phyloP scores from a whole-genome alignment of 129 eudicot species.

The Tagetes patula region DNA sequence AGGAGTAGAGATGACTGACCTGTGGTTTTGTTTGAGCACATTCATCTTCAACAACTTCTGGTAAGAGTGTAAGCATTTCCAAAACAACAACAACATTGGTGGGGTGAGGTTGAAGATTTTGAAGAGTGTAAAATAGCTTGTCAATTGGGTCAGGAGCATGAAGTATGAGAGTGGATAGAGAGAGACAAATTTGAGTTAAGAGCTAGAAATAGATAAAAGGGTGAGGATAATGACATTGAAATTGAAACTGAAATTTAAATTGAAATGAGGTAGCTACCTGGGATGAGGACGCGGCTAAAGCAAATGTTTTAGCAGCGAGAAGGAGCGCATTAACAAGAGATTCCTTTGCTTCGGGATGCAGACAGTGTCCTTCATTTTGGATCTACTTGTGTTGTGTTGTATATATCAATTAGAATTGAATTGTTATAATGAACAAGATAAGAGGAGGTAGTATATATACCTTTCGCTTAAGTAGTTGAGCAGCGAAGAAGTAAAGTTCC shows the following conservation, averaged over 20 bases:
- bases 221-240: too few species aligned
- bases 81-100: constrained; percentile 73
- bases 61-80: constrained; percentile 93
- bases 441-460: constrained; percentile 20
- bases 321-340: constrained; percentile 80
- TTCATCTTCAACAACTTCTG: constrained; percentile 87
- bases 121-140: constrained; percentile 87
- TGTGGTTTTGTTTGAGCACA: constrained; percentile 42
- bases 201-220: constrained; percentile 47
- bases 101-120: constrained; percentile 69
- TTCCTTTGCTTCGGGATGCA: constrained; percentile 75
- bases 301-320: constrained; percentile 78
- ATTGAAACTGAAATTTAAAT: too few species aligned
- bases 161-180: constrained; percentile 81
- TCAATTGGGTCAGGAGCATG: constrained; percentile 82
- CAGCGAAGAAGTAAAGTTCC: constrained; percentile 90
- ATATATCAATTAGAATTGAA: background rate
- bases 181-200: constrained; percentile 90
- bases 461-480: constrained; percentile 94
- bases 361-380: constrained; percentile 76
- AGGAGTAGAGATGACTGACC: constrained; percentile 50
- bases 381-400: constrained; percentile 35
- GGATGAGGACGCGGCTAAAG: constrained; percentile 86
- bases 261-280: constrained; percentile 51
- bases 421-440: background rate